phyloP scores from a whole-genome alignment of 352 stramenopile genomes.

The Phytophthora melonis region DNA sequence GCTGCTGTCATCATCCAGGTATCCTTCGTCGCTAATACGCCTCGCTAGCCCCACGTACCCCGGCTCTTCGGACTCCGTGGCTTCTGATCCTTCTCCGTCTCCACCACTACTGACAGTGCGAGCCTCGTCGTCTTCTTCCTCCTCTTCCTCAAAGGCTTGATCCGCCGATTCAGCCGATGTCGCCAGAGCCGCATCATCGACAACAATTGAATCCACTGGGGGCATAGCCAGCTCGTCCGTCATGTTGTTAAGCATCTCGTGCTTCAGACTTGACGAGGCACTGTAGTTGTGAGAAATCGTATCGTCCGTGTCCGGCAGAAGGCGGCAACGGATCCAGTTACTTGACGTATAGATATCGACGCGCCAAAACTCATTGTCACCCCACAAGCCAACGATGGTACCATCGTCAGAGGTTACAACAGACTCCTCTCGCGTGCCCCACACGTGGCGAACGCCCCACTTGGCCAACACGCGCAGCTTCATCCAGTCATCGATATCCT shows the following conservation, averaged over 20 bases:
- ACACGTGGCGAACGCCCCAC: conserved; percentile 86
- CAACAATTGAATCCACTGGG: conserved; percentile 47
- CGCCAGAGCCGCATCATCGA: conserved; percentile 36
- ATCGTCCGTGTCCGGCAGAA: conserved; percentile 84
- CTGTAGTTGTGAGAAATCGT: conserved; percentile 60
- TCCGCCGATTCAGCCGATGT: conserved; percentile 33
- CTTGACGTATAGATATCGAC: conserved; percentile 89
- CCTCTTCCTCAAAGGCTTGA: conserved; percentile 55
- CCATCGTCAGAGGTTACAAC: conserved; percentile 34
- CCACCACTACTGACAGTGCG: conserved; percentile 38
- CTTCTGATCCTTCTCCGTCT: conserved; percentile 43
- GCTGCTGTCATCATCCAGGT: conserved; percentile 46
- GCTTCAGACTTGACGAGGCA: conserved; percentile 44
- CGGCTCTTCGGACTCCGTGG: conserved; percentile 31
- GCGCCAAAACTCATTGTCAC: conserved; percentile 82
- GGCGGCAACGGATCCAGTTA: conserved; percentile 87
- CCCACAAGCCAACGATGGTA: conserved; percentile 46
- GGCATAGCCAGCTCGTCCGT: conserved; percentile 46
- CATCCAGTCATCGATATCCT: conserved; percentile 91
- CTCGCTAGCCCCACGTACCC: conserved; percentile 43
- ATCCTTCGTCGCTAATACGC: conserved; percentile 47
- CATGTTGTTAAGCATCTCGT: conserved; percentile 47
- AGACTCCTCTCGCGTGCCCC: conserved; percentile 48
- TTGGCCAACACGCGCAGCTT: conserved; percentile 79
- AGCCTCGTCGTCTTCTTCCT: conserved; percentile 53